Conservation (phyloP, 495 filamentous ascomycete genomes). For the Polyplosphaeria fusca region DNA sequence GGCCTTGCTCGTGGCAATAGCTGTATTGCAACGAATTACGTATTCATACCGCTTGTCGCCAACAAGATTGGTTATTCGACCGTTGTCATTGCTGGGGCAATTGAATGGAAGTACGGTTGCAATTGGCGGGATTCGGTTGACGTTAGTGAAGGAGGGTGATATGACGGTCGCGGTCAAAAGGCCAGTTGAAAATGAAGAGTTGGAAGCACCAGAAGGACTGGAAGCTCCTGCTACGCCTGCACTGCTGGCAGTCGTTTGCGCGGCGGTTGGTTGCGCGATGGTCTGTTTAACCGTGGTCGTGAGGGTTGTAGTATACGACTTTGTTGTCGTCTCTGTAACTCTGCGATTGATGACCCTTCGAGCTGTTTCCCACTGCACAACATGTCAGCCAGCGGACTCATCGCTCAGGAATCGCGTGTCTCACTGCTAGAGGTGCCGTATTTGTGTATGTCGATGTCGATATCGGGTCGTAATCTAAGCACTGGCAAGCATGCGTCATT, state of each 20-base stretch:
- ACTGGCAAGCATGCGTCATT: constrained; percentile 27
- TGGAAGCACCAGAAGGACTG: neutral
- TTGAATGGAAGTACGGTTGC: constrained; percentile 27
- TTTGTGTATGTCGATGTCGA: constrained; percentile 24
- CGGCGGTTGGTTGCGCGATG: neutral
- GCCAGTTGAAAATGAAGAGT: constrained; percentile 1
- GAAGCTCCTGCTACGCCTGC: neutral
- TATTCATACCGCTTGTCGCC: constrained; percentile 31
- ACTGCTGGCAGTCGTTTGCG: neutral
- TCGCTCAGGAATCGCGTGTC: no score
- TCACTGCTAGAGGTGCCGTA: constrained; percentile 20
- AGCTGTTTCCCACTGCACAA: neutral
- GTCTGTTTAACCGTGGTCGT: neutral
- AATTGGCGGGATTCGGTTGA: no score
- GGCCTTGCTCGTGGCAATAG: constrained; percentile 12
- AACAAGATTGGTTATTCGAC: constrained; percentile 23
- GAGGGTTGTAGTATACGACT: neutral
- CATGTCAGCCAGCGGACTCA: no score
- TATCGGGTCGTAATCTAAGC: constrained; percentile 11
- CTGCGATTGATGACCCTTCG: neutral
- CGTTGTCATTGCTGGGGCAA: constrained; percentile 31
- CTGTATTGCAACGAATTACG: constrained; percentile 27
- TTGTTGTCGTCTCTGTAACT: neutral
- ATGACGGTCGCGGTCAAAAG: neutral
- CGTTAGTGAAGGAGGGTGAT: no score